Conservation (phyloP, 805 yeast genomes). For the Kurtzmaniella cleridarum region DNA sequence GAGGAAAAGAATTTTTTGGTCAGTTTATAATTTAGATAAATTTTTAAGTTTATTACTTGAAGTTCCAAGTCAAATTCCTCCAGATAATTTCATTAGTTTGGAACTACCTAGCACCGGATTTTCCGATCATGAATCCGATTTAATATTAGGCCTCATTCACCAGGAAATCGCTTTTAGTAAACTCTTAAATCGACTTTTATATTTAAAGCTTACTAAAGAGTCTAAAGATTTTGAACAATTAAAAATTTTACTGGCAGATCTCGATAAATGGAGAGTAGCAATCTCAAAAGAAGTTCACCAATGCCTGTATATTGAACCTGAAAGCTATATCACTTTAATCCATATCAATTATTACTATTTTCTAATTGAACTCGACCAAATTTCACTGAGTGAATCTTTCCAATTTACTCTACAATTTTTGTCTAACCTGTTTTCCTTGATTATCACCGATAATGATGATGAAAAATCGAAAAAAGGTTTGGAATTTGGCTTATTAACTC, state of each 20-base stretch:
- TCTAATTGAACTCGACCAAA: constrained; percentile 36
- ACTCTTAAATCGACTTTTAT: constrained; percentile 21
- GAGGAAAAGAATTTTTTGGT: constrained; percentile 27
- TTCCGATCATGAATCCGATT: constrained; percentile 17
- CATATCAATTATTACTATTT: constrained; percentile 36
- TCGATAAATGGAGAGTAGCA: constrained; percentile 34
- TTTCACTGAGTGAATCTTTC: constrained; percentile 30
- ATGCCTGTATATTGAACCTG: constrained; percentile 21
- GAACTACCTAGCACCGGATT: constrained; percentile 10
- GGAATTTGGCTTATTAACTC: constrained; percentile 15
- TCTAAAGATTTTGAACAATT: not conserved
- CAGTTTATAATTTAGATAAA: constrained; percentile 33
- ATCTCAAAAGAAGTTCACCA: constrained; percentile 23
- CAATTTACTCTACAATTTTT: constrained; percentile 39
- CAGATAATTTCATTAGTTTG: constrained; percentile 14
- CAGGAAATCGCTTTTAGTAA: constrained; percentile 19
- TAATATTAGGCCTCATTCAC: constrained; percentile 11
- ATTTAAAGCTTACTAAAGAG: constrained; percentile 8
- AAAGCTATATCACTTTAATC: constrained; percentile 27
- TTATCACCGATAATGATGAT: constrained; percentile 15
- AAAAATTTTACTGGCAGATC: constrained; percentile 20
- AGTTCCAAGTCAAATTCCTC: constrained; percentile 32
- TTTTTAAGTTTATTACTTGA: constrained; percentile 29
- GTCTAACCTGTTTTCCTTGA: constrained; percentile 33
- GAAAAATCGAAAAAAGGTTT: constrained; percentile 3